Base-by-base conservation (phyloP, 2,329 filamentous ascomycete genomes). In the Scedosporium aurantiacum region DNA sequence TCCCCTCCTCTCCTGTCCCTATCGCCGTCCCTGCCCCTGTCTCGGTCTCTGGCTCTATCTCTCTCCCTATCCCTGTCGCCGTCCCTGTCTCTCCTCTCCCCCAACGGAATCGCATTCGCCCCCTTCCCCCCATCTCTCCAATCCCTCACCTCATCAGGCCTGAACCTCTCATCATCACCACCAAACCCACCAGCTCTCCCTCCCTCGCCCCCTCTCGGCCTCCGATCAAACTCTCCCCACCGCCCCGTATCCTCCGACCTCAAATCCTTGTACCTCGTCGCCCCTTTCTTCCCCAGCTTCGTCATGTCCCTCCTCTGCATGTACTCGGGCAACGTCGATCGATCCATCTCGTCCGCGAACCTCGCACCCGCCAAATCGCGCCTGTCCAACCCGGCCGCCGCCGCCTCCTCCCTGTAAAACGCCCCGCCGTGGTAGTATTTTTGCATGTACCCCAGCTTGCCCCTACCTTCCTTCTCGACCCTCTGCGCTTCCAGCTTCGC, bases 341-440 rank as follows among this genome's bases (percentile, higher is more conserved):
- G 86, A 69, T 96, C 90, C 63, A 93, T 84, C 64, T 97, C 91
- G 71, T 97, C 93, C 58, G 82, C 85, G 67, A 94, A 95, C 58
- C 83, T 79, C 2, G 87, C 83, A 14, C 92, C 92, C 84, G 96
- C 96, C 65, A 97, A 80, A 70, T 97, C 90, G 56, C 94, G 81
- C 70, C 87, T 82, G 65, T 89, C 86, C 55, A 97, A 78, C 0
- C 90, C 90, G 64, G 89, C 85, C 16, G 84, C 85, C 67, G 86
- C 84, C 59, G 86, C 81, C 67, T 95, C 89, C 60, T 92, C 90
- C 66, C 88, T 89, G 78, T 90, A 97, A 77, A 97, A 99, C 16
- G 94, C 94, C 57, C 94, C 94, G 76, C 92, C 93, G 79, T 99
- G 94, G 74, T 90, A 92, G 76, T 97, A 99, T 71, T 92, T 91